Base-by-base conservation (phyloP, 805 yeast genomes). In the Priceomyces medius region DNA sequence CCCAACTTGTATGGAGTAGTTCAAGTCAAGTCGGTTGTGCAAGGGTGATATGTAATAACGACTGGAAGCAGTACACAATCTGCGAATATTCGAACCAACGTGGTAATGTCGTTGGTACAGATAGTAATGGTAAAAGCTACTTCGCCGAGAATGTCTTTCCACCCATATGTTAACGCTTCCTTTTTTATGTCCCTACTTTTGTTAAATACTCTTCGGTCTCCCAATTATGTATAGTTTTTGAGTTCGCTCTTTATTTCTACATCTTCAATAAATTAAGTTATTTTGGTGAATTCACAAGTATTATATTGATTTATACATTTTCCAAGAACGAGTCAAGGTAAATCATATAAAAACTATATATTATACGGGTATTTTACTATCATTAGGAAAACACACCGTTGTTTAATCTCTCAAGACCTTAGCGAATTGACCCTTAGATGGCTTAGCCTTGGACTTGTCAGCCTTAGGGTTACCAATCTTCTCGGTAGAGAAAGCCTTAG, bases 401-500 rank as follows among this genome's bases (percentile, higher is more conserved):
- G 16, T 17, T 35, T 35, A 35, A 13, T 68, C 56, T 74, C 77
- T 83, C 69, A 84, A 79, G 58, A 80, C 80, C 59, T 77, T 73
- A 54, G 75, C 66, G 78, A 85, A 84, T 62, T 76, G 76, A 68
- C 83, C 84, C 74, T 83, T 76, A 56, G 88, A 80, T 68, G 86
- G 84, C 68, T 73, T 74, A 61, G 77, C 76, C 64, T 75, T 68
- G 57, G 80, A 48, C 72, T 74, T 71, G 58, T 75, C 82, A 69
- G 73, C 85, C 83, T 87, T 87, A 68, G 74, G 75, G 58, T 90
- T 82, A 66, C 95, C 96, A 59, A 84, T 77, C 77, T 88, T 88
- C 80, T 88, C 83, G 73, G 85, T 89, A 64, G 96, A 68, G 79
- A 83, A 91, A 63, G 91, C 95, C 85, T 88, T 88, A 64, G 99